Base-by-base conservation (phyloP, 208 protist genomes). In the Trypanosoma rangeli region DNA sequence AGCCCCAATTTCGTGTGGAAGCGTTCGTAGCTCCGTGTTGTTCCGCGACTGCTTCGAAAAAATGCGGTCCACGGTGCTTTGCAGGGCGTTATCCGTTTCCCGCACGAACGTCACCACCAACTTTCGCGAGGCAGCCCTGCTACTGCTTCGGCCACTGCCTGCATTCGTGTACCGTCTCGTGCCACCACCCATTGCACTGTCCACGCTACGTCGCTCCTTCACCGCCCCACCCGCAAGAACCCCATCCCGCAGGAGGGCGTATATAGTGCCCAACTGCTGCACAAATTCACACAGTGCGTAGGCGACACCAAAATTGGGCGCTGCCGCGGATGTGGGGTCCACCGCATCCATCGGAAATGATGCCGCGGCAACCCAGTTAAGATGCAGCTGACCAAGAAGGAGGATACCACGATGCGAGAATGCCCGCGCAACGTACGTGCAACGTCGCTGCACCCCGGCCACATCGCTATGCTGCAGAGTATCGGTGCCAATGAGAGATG, bases 51-150 rank as follows among this genome's bases (percentile, higher is more conserved):
- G 57, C 31, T 66, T 70, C 20, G 74, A 74, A 76, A 94, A 89
- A 37, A 94, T 92, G 65, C 74, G 82, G 31, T 87, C 81, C 22
- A 94, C 85, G 66, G 76, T 89, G 52, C 61, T 76, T 71, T 94
- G 89, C 65, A 94, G 67, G 24, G 76, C 55, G 15, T 76, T 76
- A 64, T 78, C 77, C 42, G 83, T 84, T 33, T 84, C 63, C 33
- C 89, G 85, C 20, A 76, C 84, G 71, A 90, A 87, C 35, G 28
- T 70, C 18, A 83, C 76, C 31, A 65, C 33, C 24, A 73, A n/a
- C 48, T 59, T 56, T 48, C 60, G 29, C 24, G 42, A n/a, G 29
- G 57, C 26, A 42, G 58, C 55, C 9, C 22, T 53, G 16, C 65
- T 72, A 58, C 73, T 66, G 53, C 59, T 74, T 24, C 64, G 56